Percentiles rank a stretch among this genome's conserved stretches.
Conservation (phyloP, 1,284 basidiomycete species). For the Entoloma clypeatum region DNA sequence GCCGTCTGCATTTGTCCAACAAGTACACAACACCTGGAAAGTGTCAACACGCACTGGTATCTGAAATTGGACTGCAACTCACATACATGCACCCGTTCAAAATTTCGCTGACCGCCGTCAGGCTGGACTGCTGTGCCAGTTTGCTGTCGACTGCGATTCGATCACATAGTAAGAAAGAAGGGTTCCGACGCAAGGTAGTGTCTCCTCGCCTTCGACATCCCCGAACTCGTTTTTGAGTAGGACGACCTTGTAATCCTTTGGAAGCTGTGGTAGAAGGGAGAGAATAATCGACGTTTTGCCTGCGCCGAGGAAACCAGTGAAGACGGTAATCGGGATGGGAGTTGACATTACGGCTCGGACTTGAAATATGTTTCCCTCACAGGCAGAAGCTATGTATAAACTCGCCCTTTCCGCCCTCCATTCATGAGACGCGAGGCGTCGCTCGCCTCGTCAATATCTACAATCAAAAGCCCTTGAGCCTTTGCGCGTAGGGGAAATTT, state of each 20-base stretch:
- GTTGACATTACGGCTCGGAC: constrained; percentile 2
- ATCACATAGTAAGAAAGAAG: not conserved
- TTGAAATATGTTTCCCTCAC: too few relatives aligned
- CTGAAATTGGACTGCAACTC: constrained; percentile 20
- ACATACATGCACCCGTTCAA: constrained; percentile 94
- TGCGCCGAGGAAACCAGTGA: constrained; percentile 80
- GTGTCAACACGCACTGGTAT: not conserved
- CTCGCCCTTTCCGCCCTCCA: too few relatives aligned
- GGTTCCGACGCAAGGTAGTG: not conserved
- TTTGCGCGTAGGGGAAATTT: too few relatives aligned
- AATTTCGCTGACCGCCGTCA: constrained; percentile 86
- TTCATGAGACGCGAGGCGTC: too few relatives aligned
- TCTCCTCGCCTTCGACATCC: constrained; percentile 63
- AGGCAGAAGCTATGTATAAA: too few relatives aligned
- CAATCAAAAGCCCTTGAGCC: too few relatives aligned
- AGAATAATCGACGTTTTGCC: constrained; percentile 79
- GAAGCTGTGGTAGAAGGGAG: constrained; percentile 75
- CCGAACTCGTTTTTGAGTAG: constrained; percentile 89
- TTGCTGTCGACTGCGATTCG: constrained; percentile 87
- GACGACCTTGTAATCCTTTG: constrained; percentile 80
- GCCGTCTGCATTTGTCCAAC: constrained; percentile 91
- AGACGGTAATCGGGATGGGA: constrained; percentile 76
- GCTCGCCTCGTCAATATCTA: too few relatives aligned
- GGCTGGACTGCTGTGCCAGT: constrained; percentile 76
- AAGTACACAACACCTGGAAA: constrained; percentile 78